A percentile compares a stretch with the other conserved stretches of the same genome.
These are phyloP conservation scores for Globisporangium iwayamae DNA, from an alignment of 352 stramenopile genomes.

Conservation along the genomic window DNA sequence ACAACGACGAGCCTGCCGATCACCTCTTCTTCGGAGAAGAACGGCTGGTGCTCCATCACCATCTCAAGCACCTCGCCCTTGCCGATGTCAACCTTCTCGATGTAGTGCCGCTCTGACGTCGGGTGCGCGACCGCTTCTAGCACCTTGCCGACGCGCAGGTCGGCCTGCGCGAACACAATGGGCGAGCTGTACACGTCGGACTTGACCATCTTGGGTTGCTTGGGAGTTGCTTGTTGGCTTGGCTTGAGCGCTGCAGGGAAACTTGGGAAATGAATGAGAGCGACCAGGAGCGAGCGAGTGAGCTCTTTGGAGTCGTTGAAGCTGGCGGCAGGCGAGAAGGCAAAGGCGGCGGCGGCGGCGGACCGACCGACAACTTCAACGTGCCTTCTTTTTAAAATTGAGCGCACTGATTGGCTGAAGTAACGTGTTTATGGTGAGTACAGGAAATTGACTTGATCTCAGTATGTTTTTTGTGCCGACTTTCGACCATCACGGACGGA, in stretches of 20 bases:
- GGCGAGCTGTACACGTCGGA: slow-evolving; percentile 73
- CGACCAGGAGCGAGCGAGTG: not conserved
- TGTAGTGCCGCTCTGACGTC: slow-evolving; percentile 69
- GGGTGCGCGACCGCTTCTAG: slow-evolving; percentile 62
- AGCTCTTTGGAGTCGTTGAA: not conserved
- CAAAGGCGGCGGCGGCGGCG: not conserved
- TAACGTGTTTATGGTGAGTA: not conserved
- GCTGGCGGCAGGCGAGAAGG: not conserved
- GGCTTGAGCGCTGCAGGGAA: slow-evolving; percentile 25
- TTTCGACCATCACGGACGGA: no score
- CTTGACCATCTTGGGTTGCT: slow-evolving; percentile 55
- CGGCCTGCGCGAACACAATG: slow-evolving; percentile 64
- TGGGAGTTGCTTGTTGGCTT: not conserved
- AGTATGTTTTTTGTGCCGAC: not conserved
- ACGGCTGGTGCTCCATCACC: slow-evolving; percentile 75
- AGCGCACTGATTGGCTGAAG: slow-evolving; percentile 17
- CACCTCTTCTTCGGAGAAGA: slow-evolving; percentile 72
- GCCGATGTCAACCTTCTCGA: slow-evolving; percentile 74
- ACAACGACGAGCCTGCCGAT: slow-evolving; percentile 66
- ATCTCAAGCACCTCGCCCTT: slow-evolving; percentile 72
- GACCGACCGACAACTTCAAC: slow-evolving; percentile 29
- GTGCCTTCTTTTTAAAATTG: slow-evolving; percentile 25
- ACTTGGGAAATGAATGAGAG: slow-evolving; percentile 48
- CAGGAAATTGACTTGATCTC: not conserved
- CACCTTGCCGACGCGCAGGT: slow-evolving; percentile 70